Evolutionary conservation across 2,329 filamentous ascomycete species (phyloP).

Genomic region (Aureobasidium subglaciale): DNA sequence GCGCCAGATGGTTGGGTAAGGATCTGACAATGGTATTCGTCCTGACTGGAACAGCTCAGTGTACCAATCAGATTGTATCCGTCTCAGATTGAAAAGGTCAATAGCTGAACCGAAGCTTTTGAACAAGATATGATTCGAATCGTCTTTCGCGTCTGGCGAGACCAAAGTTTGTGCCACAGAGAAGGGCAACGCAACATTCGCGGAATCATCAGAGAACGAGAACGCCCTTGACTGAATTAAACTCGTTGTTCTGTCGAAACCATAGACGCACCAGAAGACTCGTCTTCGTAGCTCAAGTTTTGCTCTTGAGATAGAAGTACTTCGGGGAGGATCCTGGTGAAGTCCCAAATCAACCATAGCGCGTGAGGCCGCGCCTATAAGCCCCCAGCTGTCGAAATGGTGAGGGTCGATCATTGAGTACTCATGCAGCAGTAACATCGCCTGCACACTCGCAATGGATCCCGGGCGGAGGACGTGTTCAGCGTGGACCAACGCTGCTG

Average conservation of each 20-base stretch:
- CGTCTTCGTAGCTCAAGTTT: constrained; percentile 71
- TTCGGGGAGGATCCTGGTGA: constrained; percentile 79
- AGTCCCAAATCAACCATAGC: constrained; percentile 84
- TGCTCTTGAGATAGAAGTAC: constrained; percentile 58
- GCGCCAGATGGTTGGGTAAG: constrained; percentile 66
- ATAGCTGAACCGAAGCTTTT: constrained; percentile 62
- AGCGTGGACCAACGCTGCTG: constrained; percentile 65
- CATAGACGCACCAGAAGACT: constrained; percentile 86
- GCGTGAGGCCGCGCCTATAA: constrained; percentile 83
- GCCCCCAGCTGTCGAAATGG: constrained; percentile 89
- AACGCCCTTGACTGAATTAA: constrained; percentile 83
- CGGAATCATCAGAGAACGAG: constrained; percentile 85
- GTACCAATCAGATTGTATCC: constrained; percentile 82
- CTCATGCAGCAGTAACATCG: constrained; percentile 74
- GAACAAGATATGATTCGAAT: constrained; percentile 43
- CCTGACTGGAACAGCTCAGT: constrained; percentile 79
- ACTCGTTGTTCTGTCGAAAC: constrained; percentile 82
- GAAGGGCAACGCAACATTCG: constrained; percentile 70
- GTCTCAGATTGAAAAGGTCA: constrained; percentile 74
- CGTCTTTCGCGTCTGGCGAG: constrained; percentile 21
- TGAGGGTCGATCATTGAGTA: constrained; percentile 86
- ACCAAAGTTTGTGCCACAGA: constrained; percentile 29
- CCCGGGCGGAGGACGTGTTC: constrained; percentile 81
- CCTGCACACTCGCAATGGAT: constrained; percentile 78
- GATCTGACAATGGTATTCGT: constrained; percentile 58